Conservation (phyloP, 2,329 filamentous ascomycete genomes). For the Aspergillus luchuensis region DNA sequence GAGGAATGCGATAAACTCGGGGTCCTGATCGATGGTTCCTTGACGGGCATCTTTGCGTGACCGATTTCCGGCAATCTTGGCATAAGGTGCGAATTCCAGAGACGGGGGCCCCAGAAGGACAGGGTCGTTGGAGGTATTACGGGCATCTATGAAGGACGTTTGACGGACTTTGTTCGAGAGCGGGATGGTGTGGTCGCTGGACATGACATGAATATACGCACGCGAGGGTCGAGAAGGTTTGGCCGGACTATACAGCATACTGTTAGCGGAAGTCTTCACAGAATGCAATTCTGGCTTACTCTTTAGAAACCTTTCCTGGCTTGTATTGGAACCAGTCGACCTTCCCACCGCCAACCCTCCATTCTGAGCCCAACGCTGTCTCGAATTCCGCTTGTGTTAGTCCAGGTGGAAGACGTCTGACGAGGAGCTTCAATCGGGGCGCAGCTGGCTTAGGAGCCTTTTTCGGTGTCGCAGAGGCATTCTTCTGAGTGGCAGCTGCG, state of each 20-base stretch:
- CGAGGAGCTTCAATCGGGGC: conserved; percentile 77
- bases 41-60: conserved; percentile 79
- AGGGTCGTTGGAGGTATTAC: conserved; percentile 70
- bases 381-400: conserved; percentile 79
- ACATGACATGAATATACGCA: conserved; percentile 80
- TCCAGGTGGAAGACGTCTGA: conserved; percentile 82
- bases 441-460: conserved; percentile 48
- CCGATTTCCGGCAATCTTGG: conserved; percentile 75
- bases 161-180: conserved; percentile 72
- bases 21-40: conserved; percentile 94
- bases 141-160: conserved; percentile 76
- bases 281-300: conserved; percentile 59
- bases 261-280: background rate
- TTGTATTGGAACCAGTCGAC: conserved; percentile 81
- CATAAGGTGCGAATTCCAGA: conserved; percentile 80
- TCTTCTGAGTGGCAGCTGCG: conserved; percentile 49
- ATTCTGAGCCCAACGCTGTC: conserved; percentile 71
- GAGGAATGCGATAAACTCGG: conserved; percentile 92
- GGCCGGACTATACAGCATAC: conserved; percentile 60
- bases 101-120: conserved; percentile 76
- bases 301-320: conserved; percentile 75
- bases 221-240: conserved; percentile 81
- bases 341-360: conserved; percentile 77
- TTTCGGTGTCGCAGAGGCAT: conserved; percentile 50
- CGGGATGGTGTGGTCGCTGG: conserved; percentile 64